A percentile compares a stretch with the other conserved stretches of the same genome.
phyloP scores from a whole-genome alignment of 2,329 filamentous ascomycete species.

The Immersiporthe knoxdaviesiana region DNA sequence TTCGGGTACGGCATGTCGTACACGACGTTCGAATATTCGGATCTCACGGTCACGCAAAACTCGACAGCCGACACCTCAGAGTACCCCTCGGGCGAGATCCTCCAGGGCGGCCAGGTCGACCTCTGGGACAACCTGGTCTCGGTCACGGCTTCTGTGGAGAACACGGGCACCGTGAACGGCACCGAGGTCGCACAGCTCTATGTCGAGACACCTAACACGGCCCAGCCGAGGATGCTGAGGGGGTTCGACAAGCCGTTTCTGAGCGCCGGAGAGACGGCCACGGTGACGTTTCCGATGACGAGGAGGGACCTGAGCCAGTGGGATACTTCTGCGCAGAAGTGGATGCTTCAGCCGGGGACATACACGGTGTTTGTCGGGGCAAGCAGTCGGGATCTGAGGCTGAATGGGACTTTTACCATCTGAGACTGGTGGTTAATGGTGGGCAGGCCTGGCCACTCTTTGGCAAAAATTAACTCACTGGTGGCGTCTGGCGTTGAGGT shows the following conservation, averaged over 20 bases:
- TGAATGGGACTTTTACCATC: slow-evolving; percentile 39
- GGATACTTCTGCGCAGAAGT: slow-evolving; percentile 64
- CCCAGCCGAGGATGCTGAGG: slow-evolving; percentile 62
- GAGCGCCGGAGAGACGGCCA: slow-evolving; percentile 47
- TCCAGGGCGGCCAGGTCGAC: slow-evolving; percentile 49
- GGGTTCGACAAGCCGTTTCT: slow-evolving; percentile 67
- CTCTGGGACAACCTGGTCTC: slow-evolving; percentile 51
- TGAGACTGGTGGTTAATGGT: not conserved
- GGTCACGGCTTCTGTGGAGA: slow-evolving; percentile 45
- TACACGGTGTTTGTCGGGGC: slow-evolving; percentile 52
- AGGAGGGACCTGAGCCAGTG: slow-evolving; percentile 69
- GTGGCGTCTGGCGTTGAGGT: not conserved
- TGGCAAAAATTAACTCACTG: not conserved
- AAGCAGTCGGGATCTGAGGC: slow-evolving; percentile 50
- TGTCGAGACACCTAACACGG: slow-evolving; percentile 46
- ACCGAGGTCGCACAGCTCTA: slow-evolving; percentile 55
- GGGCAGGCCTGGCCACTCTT: not conserved
- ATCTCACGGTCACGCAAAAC: slow-evolving; percentile 43
- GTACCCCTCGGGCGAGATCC: slow-evolving; percentile 45
- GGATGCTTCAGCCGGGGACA: slow-evolving; percentile 54
- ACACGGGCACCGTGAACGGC: slow-evolving; percentile 47
- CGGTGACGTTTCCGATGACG: slow-evolving; percentile 57
- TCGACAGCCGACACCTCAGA: slow-evolving; percentile 36
- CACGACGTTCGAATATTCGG: slow-evolving; percentile 54
- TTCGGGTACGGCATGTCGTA: slow-evolving; percentile 63